Conservation (phyloP, 1,284 basidiomycete genomes). For the Tausonia pullulans region DNA sequence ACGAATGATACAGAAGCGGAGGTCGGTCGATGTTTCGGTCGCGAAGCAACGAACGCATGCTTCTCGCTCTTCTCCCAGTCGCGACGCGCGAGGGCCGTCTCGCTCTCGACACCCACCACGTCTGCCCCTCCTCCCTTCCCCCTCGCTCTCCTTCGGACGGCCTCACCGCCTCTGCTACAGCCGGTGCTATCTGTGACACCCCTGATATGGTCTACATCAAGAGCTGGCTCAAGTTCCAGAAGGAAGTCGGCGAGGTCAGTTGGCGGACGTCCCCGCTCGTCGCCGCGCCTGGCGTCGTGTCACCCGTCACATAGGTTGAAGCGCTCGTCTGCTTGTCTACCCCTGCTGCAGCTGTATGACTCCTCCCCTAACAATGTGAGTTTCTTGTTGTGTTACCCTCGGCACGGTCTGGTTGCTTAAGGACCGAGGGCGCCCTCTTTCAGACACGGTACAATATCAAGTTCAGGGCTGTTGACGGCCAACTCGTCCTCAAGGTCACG, state of each 20-base stretch:
- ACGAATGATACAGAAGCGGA: too few species aligned
- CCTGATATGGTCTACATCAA: conserved; percentile 33
- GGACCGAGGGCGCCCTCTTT: neutral
- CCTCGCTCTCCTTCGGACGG: too few species aligned
- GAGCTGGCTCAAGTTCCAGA: conserved; percentile 36
- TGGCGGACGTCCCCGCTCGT: neutral
- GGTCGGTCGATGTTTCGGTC: too few species aligned
- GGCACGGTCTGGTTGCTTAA: neutral
- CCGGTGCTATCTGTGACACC: neutral
- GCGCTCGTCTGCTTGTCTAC: conserved; percentile 45
- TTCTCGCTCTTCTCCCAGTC: too few species aligned
- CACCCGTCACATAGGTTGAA: conserved; percentile 14
- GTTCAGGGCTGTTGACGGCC: conserved; percentile 67
- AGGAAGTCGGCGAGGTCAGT: conserved; percentile 22
- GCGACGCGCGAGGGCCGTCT: too few species aligned
- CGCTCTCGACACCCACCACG: too few species aligned
- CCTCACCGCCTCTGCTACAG: too few species aligned
- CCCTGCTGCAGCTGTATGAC: conserved; percentile 54
- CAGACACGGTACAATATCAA: conserved; percentile 80
- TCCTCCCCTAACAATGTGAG: conserved; percentile 62
- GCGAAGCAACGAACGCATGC: too few species aligned
- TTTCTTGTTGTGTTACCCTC: conserved; percentile 16
- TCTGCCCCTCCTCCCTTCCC: too few species aligned
- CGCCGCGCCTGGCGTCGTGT: neutral
- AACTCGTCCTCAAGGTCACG: conserved; percentile 81